A percentile compares a stretch with the other conserved stretches of the same genome.
Evolutionary conservation across 139 green algal species (phyloP).

Genomic region (Picocystis salinarum): DNA sequence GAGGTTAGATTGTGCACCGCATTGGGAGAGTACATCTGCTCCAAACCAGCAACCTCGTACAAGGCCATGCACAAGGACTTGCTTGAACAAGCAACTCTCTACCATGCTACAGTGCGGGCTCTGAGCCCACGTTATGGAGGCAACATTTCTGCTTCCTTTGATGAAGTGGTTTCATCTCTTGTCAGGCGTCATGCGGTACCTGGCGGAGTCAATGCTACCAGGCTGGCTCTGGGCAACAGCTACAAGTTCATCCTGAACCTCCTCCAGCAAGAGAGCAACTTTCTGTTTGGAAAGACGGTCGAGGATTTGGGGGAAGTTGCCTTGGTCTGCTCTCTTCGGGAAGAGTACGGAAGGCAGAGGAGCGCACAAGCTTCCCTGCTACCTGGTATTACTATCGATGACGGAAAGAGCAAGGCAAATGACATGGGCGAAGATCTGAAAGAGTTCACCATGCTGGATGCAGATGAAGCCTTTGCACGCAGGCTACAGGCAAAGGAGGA

Average conservation of each 20-base stretch:
- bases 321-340: no score
- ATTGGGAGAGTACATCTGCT: constrained; percentile 15
- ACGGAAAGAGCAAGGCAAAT: constrained; percentile 8
- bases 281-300: constrained; percentile 42
- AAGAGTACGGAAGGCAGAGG: no score
- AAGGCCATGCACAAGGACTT: constrained; percentile 27
- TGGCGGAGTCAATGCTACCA: neutral
- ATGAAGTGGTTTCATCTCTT: constrained; percentile 45
- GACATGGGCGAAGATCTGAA: constrained; percentile 19
- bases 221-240: constrained; percentile 24
- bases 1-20: constrained; percentile 20
- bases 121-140: constrained; percentile 25
- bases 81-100: constrained; percentile 23
- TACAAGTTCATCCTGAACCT: constrained; percentile 34
- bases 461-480: constrained; percentile 47
- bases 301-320: constrained; percentile 9
- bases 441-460: constrained; percentile 22
- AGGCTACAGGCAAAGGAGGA: constrained; percentile 54
- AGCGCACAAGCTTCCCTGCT: no score
- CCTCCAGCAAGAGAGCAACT: constrained; percentile 50
- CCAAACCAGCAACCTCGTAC: constrained; percentile 20
- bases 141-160: constrained; percentile 15
- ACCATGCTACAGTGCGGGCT: constrained; percentile 7
- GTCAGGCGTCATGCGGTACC: neutral
- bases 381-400: constrained; percentile 19